A percentile compares a stretch with the other conserved stretches of the same genome.
Conservation (phyloP, 2,329 filamentous ascomycete genomes). For the Fusarium odoratissimum region DNA sequence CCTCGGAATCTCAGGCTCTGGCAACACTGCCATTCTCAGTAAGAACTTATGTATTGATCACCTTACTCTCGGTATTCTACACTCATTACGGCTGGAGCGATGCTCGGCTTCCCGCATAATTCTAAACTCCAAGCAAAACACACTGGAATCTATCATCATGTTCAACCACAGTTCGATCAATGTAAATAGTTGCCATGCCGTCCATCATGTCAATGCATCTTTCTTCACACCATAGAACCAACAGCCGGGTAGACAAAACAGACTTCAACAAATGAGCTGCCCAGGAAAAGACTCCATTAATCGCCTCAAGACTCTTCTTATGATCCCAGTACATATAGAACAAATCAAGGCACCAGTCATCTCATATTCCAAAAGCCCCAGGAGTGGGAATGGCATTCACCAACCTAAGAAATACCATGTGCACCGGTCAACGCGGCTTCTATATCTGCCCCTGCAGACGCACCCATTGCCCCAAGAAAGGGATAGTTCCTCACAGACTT, state of each 20-base stretch:
- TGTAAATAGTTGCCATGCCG: not conserved
- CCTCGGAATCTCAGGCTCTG: not conserved
- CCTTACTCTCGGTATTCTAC: conserved; percentile 6
- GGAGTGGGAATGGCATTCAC: not conserved
- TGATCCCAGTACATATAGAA: not conserved
- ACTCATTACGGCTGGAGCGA: conserved; percentile 8
- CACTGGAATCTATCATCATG: not conserved
- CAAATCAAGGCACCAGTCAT: not conserved
- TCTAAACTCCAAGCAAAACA: conserved; percentile 11
- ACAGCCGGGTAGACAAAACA: not conserved
- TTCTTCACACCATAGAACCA: not conserved
- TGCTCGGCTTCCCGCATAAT: conserved; percentile 25
- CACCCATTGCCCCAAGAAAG: conserved; percentile 34
- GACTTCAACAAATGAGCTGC: not conserved
- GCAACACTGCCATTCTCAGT: not conserved
- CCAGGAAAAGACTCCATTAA: not conserved
- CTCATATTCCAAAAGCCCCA: not conserved
- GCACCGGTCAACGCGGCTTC: conserved; percentile 43
- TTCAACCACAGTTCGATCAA: not conserved
- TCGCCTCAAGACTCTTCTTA: not conserved
- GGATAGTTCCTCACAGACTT: conserved; percentile 29
- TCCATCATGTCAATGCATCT: not conserved
- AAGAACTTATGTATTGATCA: not conserved
- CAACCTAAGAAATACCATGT: conserved; percentile 28
- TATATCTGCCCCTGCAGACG: conserved; percentile 43